Percentiles rank a stretch among this genome's conserved stretches.
Evolutionary conservation across 2,329 filamentous ascomycete species (phyloP).

Genomic region (Chaetomium strumarium): DNA sequence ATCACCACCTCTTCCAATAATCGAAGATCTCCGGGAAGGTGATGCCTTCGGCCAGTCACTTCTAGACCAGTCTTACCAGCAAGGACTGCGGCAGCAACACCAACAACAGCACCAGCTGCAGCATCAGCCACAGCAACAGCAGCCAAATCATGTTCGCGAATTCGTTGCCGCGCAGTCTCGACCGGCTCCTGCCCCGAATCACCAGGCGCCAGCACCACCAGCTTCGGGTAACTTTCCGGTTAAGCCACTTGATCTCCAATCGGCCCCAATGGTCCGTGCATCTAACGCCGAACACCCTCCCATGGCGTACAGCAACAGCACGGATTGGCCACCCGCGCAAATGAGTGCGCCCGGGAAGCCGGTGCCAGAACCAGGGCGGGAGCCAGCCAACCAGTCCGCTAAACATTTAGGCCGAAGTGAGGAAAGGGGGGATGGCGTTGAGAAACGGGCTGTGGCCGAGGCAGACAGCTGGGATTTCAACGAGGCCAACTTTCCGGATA

Average conservation of each 20-base stretch:
- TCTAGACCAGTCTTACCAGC: conserved; percentile 32
- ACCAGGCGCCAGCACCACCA: conserved; percentile 52
- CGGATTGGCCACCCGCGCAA: conserved; percentile 30
- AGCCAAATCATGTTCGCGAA: conserved; percentile 53
- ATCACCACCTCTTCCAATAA: conserved; percentile 51
- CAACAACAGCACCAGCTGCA: conserved; percentile 49
- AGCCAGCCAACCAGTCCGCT: conserved; percentile 33
- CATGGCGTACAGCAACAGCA: conserved; percentile 33
- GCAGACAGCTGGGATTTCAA: conserved; percentile 90
- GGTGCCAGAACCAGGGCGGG: conserved; percentile 20
- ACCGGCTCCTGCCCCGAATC: conserved; percentile 46
- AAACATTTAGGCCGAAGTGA: conserved; percentile 37
- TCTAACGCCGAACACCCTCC: conserved; percentile 41
- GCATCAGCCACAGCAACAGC: conserved; percentile 37
- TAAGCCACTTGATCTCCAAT: conserved; percentile 37
- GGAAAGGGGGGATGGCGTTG: conserved; percentile 37
- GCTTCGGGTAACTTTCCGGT: conserved; percentile 33
- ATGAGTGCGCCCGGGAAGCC: conserved; percentile 23
- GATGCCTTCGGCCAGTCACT: conserved; percentile 38
- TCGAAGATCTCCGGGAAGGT: conserved; percentile 54
- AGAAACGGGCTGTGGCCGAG: conserved; percentile 47
- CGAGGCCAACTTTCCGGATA: conserved; percentile 62
- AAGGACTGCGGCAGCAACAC: conserved; percentile 38
- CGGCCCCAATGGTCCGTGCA: conserved; percentile 47
- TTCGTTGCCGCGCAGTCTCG: conserved; percentile 38